phyloP scores from a whole-genome alignment of 1,284 basidiomycete genomes.

The Cryptococcus sp. region DNA sequence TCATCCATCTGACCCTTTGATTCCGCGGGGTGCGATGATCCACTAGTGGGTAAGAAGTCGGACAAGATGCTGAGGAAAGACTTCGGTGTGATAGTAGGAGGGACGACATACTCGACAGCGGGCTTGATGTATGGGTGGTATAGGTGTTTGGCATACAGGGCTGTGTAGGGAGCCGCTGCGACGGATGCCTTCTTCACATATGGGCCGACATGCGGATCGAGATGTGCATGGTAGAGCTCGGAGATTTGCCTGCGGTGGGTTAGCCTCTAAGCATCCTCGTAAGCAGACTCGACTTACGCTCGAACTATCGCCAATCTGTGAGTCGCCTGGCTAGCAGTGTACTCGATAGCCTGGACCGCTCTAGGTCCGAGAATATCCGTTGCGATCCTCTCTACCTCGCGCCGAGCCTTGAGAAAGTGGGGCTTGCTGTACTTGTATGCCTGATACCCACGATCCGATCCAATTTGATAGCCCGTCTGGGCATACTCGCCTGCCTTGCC shows the following conservation, averaged over 20 bases:
- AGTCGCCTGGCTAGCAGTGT: slow-evolving; percentile 17
- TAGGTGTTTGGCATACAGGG: slow-evolving; percentile 20
- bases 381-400: slow-evolving; percentile 28
- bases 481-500: slow-evolving; percentile 32
- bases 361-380: slow-evolving; percentile 33
- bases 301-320: slow-evolving; percentile 23
- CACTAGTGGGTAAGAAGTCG: slow-evolving; percentile 33
- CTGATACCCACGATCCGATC: slow-evolving; percentile 25
- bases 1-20: slow-evolving; percentile 26
- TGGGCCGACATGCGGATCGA: slow-evolving; percentile 32
- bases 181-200: slow-evolving; percentile 20
- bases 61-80: slow-evolving; percentile 42
- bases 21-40: slow-evolving; percentile 23
- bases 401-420: slow-evolving; percentile 31
- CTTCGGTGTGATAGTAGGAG: slow-evolving; percentile 27
- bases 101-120: slow-evolving; percentile 29
- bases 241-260: slow-evolving; percentile 15
- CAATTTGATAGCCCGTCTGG: slow-evolving; percentile 24
- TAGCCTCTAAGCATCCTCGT: background rate
- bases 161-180: slow-evolving; percentile 21
- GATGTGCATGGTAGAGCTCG: slow-evolving; percentile 21
- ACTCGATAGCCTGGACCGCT: slow-evolving; percentile 25
- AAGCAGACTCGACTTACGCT: slow-evolving; percentile 28
- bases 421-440: slow-evolving; percentile 38
- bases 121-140: slow-evolving; percentile 31